Percentiles rank a stretch among this genome's conserved stretches.
Conservation (phyloP, 495 filamentous ascomycete species). For the Hyaloscypha hepaticicola region DNA sequence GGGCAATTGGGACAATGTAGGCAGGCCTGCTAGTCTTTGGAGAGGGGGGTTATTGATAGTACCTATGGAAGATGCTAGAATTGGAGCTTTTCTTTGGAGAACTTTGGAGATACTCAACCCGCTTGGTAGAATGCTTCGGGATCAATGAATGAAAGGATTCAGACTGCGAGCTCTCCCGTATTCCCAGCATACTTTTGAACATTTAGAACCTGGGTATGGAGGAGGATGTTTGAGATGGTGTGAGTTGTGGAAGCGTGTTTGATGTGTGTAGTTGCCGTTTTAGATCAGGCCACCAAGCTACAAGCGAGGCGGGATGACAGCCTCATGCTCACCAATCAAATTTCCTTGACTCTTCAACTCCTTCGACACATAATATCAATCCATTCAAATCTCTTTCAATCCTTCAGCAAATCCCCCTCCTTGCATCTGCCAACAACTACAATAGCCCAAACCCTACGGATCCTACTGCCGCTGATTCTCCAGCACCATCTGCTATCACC, state of each 20-base stretch:
- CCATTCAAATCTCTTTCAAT: background rate
- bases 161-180: too few relatives aligned
- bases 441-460: background rate
- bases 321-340: background rate
- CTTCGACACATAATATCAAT: background rate
- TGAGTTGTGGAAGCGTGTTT: background rate
- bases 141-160: too few relatives aligned
- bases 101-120: too few relatives aligned
- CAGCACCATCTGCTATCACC: background rate
- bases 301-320: background rate
- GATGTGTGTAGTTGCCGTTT: background rate
- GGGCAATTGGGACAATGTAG: too few relatives aligned
- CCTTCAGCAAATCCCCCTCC: background rate
- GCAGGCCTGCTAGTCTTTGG: too few relatives aligned
- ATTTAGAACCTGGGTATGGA: too few relatives aligned
- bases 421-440: background rate
- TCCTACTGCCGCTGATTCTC: background rate
- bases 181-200: too few relatives aligned
- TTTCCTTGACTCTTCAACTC: background rate
- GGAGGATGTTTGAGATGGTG: background rate
- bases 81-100: too few relatives aligned
- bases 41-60: too few relatives aligned
- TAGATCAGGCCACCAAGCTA: background rate
- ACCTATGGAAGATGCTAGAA: too few relatives aligned
- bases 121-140: too few relatives aligned